A percentile compares a stretch with the other conserved stretches of the same genome.
These are phyloP conservation scores for Blastosporella zonata DNA, from an alignment of 1,284 basidiomycete species.

Conservation along the genomic window DNA sequence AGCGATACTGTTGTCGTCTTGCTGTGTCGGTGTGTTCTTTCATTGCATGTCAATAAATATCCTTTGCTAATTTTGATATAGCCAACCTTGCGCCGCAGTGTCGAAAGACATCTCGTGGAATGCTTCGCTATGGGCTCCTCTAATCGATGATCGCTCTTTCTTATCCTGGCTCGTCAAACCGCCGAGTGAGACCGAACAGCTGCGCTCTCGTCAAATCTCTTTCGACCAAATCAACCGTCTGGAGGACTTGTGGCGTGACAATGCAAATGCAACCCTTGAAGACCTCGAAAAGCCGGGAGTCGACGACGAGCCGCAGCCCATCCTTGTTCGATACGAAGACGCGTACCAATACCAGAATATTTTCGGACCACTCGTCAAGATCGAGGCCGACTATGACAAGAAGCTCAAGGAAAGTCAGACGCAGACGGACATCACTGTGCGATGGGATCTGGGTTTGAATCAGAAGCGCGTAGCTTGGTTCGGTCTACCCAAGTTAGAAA, in stretches of 20 bases:
- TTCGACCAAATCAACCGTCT: conserved; percentile 96
- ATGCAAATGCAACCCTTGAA: conserved; percentile 90
- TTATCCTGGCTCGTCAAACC: conserved; percentile 98
- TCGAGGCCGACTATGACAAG: conserved; percentile 99
- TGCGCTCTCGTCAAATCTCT: conserved; percentile 93
- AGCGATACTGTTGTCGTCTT: conserved; percentile 98
- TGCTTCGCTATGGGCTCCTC: conserved; percentile 94
- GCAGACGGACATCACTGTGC: conserved; percentile 91
- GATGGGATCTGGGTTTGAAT: conserved; percentile 98
- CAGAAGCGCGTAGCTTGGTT: conserved; percentile 99
- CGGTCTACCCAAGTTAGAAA: conserved; percentile 92
- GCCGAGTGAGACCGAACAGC: conserved; percentile 92
- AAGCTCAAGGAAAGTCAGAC: conserved; percentile 97
- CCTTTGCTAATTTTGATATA: conserved; percentile 28
- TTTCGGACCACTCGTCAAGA: conserved; percentile 97
- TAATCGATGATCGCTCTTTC: conserved; percentile 98
- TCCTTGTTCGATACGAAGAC: conserved; percentile 91
- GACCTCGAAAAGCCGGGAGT: conserved; percentile 96
- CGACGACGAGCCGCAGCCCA: conserved; percentile 93
- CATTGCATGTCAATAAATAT: conserved; percentile 1
- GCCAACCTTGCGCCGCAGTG: conserved; percentile 96
- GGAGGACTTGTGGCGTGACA: conserved; percentile 98
- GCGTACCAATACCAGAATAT: conserved; percentile 99
- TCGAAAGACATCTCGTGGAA: conserved; percentile 99
- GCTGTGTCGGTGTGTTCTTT: conserved; percentile 79